Conservation (phyloP, 140 eudicot species). For the Senecio squalidus region DNA sequence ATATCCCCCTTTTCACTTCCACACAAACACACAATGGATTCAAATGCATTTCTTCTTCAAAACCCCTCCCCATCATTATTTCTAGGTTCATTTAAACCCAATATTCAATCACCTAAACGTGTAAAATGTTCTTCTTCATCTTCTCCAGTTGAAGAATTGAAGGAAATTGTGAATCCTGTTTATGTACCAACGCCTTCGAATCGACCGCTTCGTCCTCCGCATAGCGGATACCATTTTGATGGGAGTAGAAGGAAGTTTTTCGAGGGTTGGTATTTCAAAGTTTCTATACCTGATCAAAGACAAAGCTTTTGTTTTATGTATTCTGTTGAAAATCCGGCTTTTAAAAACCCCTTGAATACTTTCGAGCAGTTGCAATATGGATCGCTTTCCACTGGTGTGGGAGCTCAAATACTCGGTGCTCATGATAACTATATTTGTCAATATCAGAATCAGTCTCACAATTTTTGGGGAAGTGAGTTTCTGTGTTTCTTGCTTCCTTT, state of each 20-base stretch:
- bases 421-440: constrained; percentile 90
- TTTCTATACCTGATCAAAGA: constrained; percentile 82
- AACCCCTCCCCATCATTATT: not conserved
- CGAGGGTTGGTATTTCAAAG: constrained; percentile 99
- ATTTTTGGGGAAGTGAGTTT: constrained; percentile 94
- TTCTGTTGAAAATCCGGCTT: constrained; percentile 87
- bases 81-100: not conserved
- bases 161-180: constrained; percentile 41
- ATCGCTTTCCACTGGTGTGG: constrained; percentile 84
- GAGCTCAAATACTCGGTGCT: constrained; percentile 93
- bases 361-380: constrained; percentile 76
- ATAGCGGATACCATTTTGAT: constrained; percentile 98
- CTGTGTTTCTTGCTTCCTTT: too few species aligned
- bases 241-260: constrained; percentile 73
- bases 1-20: too few species aligned
- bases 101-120: not conserved
- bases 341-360: constrained; percentile 46
- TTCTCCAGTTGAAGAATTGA: constrained; percentile 19
- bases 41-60: not conserved
- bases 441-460: constrained; percentile 53
- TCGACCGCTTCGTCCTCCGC: constrained; percentile 81
- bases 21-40: not conserved
- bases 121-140: not conserved
- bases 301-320: constrained; percentile 98
- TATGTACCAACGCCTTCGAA: constrained; percentile 63